A percentile compares a stretch with the other conserved stretches of the same genome.
These are phyloP conservation scores for Wickerhamomyces canadensis DNA, from an alignment of 805 yeast genomes.

Conservation along the genomic window DNA sequence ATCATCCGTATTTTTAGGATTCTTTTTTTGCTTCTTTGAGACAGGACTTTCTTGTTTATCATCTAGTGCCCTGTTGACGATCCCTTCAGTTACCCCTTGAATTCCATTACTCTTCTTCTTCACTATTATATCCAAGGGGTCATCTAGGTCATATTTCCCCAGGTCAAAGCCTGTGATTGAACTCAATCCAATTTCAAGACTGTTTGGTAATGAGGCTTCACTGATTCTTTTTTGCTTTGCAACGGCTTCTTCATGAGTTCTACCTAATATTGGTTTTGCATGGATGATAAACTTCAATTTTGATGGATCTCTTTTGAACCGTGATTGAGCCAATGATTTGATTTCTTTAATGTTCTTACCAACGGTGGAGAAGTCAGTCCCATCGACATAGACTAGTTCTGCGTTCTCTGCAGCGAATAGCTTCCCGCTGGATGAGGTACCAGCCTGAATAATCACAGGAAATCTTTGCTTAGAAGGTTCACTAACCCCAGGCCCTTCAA, in stretches of 20 bases:
- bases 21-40: constrained; percentile 1
- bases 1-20: background rate
- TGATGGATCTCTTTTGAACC: constrained; percentile 28
- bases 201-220: constrained; percentile 29
- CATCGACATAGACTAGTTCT: constrained; percentile 31
- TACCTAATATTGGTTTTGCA: constrained; percentile 29
- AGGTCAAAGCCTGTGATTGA: constrained; percentile 1
- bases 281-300: constrained; percentile 31
- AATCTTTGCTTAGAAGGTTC: constrained; percentile 35
- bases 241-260: constrained; percentile 33
- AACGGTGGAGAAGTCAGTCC: constrained; percentile 25
- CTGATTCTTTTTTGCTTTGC: constrained; percentile 25
- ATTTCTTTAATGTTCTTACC: constrained; percentile 26
- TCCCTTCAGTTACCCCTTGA: constrained; percentile 15
- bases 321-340: constrained; percentile 29
- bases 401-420: constrained; percentile 35
- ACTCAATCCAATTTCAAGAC: constrained; percentile 8
- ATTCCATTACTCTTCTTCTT: constrained; percentile 27
- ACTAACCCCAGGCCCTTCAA: constrained; percentile 19
- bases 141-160: constrained; percentile 36
- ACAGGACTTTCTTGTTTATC: constrained; percentile 28
- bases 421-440: constrained; percentile 31
- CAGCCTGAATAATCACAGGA: constrained; percentile 37
- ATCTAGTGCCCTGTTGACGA: constrained; percentile 25
- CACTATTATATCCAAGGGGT: constrained; percentile 25